Conservation (phyloP, 768 basidiomycete genomes). For the Rhodotorula sphaerocarpa region DNA sequence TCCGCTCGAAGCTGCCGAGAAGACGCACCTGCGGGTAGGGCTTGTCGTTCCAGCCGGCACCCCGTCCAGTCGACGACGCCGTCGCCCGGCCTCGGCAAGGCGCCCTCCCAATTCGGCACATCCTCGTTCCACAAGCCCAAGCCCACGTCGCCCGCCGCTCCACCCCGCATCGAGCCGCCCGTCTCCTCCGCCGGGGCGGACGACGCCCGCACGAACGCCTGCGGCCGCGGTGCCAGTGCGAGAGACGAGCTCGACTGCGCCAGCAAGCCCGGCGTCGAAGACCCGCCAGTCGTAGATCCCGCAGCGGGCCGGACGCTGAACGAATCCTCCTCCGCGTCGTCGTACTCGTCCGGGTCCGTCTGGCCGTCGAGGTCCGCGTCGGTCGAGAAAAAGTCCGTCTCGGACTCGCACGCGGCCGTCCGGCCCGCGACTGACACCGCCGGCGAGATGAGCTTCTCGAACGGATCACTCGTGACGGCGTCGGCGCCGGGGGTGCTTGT, state of each 20-base stretch:
- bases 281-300: neutral
- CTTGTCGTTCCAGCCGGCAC: slow-evolving; percentile 56
- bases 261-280: neutral
- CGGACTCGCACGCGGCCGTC: slow-evolving; percentile 9
- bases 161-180: neutral
- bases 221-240: neutral
- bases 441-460: neutral
- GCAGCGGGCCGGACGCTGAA: neutral
- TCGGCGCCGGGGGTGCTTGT: neutral
- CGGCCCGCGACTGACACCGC: neutral
- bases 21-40: slow-evolving; percentile 7
- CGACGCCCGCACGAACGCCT: no score
- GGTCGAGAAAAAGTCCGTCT: slow-evolving; percentile 17
- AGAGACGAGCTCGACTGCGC: neutral
- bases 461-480: no score
- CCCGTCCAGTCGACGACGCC: slow-evolving; percentile 70
- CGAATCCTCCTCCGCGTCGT: slow-evolving; percentile 19
- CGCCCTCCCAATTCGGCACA: neutral
- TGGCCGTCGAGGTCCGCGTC: no score
- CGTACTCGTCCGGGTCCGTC: slow-evolving; percentile 8
- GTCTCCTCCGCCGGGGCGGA: no score
- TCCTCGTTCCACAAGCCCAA: slow-evolving; percentile 19
- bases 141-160: neutral
- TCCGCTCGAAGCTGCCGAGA: neutral
- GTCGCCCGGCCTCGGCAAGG: slow-evolving; percentile 70